Percentiles rank a stretch among this genome's conserved stretches.
Conservation (phyloP, 163 green algal species). For the Chlamydomonas reinhardtii region DNA sequence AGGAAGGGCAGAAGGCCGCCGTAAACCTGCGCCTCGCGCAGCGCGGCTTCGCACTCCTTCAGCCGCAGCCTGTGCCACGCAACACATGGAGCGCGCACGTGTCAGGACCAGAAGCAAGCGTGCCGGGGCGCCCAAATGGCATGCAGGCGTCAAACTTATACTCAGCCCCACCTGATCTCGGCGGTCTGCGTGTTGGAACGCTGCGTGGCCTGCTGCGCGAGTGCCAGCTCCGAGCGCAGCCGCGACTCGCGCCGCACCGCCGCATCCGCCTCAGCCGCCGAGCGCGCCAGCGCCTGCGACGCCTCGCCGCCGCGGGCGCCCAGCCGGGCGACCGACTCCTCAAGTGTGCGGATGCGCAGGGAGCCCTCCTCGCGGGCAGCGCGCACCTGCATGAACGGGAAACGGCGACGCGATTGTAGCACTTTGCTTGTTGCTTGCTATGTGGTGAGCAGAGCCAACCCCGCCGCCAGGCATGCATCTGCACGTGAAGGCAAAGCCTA, state of each 20-base stretch:
- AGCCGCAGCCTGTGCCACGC: constrained; percentile 6
- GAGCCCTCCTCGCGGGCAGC: constrained; percentile 54
- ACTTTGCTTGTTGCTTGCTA: no score
- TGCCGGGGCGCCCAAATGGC: not conserved
- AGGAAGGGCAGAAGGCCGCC: constrained; percentile 16
- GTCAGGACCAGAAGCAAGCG: not conserved
- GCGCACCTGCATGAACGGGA: constrained; percentile 34
- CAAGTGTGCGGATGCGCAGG: constrained; percentile 52
- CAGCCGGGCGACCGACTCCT: constrained; percentile 53
- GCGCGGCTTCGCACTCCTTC: constrained; percentile 22
- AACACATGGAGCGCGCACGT: no score
- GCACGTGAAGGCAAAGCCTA: no score
- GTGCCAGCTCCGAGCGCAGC: constrained; percentile 33
- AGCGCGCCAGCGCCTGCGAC: constrained; percentile 35
- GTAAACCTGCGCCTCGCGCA: constrained; percentile 45
- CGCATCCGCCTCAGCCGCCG: constrained; percentile 26
- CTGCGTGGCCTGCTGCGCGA: constrained; percentile 39
- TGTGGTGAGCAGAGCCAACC: no score
- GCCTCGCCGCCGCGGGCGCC: constrained; percentile 38
- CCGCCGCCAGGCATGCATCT: no score
- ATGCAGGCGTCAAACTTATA: not conserved
- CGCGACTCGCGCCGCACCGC: constrained; percentile 37
- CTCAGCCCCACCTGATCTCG: constrained; percentile 9
- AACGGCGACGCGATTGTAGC: no score
- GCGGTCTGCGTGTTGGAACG: constrained; percentile 22